phyloP scores from a whole-genome alignment of 768 basidiomycete species.

The Trametes sanguinea region DNA sequence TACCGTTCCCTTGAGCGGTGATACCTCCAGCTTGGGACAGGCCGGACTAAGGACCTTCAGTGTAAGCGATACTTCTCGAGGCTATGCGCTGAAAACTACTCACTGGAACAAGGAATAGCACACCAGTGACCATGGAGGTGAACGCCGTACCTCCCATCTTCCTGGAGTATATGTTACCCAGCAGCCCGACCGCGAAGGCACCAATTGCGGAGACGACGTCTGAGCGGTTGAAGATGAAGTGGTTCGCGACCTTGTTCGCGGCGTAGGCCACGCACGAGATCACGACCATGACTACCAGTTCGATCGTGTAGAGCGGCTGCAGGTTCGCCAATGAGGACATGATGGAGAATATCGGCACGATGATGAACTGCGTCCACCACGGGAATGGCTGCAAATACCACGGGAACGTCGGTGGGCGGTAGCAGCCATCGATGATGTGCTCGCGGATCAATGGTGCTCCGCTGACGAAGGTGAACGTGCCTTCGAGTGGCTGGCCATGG shows the following conservation, averaged over 20 bases:
- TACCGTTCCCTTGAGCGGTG: slow-evolving; percentile 75
- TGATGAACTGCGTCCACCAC: slow-evolving; percentile 71
- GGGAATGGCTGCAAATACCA: slow-evolving; percentile 89
- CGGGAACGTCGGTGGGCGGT: slow-evolving; percentile 59
- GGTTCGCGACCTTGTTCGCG: slow-evolving; percentile 80
- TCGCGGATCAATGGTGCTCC: slow-evolving; percentile 44
- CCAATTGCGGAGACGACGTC: slow-evolving; percentile 86
- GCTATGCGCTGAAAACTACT: slow-evolving; percentile 33
- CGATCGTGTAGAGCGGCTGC: slow-evolving; percentile 71
- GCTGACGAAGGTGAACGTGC: slow-evolving; percentile 70
- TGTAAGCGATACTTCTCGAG: not conserved
- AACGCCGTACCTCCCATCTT: slow-evolving; percentile 86
- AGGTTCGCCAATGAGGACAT: slow-evolving; percentile 75
- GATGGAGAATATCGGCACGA: slow-evolving; percentile 74
- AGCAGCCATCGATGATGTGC: slow-evolving; percentile 67
- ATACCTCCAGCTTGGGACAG: slow-evolving; percentile 86
- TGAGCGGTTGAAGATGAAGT: slow-evolving; percentile 82
- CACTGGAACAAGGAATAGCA: slow-evolving; percentile 85
- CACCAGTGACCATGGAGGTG: slow-evolving; percentile 88
- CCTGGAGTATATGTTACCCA: slow-evolving; percentile 82
- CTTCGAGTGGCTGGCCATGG: slow-evolving; percentile 47
- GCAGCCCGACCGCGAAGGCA: slow-evolving; percentile 75
- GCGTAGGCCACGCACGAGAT: slow-evolving; percentile 81
- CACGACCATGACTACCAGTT: slow-evolving; percentile 80
- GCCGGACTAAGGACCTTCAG: slow-evolving; percentile 55